Conservation (phyloP, 192 early-diverging fungal genomes). For the Allomyces macrogynus region DNA sequence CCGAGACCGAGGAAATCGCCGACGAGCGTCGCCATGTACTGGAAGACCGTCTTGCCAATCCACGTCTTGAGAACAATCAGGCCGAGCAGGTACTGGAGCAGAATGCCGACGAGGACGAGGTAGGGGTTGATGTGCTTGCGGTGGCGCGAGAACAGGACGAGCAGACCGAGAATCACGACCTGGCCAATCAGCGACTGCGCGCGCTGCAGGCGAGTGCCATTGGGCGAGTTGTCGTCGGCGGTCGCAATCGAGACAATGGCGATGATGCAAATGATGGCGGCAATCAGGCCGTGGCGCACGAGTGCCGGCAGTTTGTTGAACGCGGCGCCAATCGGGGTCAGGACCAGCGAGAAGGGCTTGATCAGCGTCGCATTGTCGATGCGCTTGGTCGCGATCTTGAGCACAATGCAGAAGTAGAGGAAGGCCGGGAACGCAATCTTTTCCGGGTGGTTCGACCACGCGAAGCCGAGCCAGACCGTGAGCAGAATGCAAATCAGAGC, state of each 20-base stretch:
- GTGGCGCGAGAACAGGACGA: constrained; percentile 36
- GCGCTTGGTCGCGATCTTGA: neutral
- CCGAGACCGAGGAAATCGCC: constrained; percentile 44
- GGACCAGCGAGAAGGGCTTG: neutral
- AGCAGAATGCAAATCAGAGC: no score
- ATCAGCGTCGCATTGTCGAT: neutral
- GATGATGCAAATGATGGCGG: constrained; percentile 12
- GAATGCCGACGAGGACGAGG: constrained; percentile 43
- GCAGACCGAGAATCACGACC: constrained; percentile 22
- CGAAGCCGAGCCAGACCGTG: no score
- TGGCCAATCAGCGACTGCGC: constrained; percentile 59
- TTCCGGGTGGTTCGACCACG: neutral
- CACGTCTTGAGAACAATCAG: constrained; percentile 53
- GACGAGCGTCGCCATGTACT: constrained; percentile 36
- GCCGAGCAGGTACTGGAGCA: constrained; percentile 59
- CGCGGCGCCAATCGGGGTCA: neutral
- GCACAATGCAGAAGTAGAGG: neutral
- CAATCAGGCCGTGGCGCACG: neutral
- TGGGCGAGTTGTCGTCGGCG: constrained; percentile 17
- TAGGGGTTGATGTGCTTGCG: constrained; percentile 47
- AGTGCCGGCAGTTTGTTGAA: neutral
- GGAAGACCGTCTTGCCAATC: constrained; percentile 52
- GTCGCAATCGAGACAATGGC: constrained; percentile 32
- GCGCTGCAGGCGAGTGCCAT: constrained; percentile 41
- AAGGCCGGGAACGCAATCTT: neutral